Evolutionary conservation across 306 rosid genomes (phyloP).

Genomic region (Cicer chorassanicum): DNA sequence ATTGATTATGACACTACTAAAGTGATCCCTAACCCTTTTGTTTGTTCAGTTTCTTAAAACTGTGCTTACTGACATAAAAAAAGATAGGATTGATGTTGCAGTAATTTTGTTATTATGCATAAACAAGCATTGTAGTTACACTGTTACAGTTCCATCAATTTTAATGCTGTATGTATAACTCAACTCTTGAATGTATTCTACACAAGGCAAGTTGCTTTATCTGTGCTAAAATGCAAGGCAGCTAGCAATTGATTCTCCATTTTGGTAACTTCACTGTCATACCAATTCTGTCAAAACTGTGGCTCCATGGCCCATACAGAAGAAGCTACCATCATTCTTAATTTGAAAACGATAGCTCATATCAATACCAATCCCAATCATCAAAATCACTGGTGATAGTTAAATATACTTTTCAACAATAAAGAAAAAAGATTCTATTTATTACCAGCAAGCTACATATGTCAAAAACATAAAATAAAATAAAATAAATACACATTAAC

Average conservation of each 20-base stretch:
- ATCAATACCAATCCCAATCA: constrained; percentile 36
- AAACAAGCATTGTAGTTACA: constrained; percentile 38
- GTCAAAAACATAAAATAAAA: constrained; percentile 48
- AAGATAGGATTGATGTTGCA: constrained; percentile 39
- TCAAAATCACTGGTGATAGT: constrained; percentile 1
- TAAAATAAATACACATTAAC: constrained; percentile 50
- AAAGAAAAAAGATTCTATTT: constrained; percentile 40
- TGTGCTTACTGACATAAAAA: constrained; percentile 52
- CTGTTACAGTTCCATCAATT: constrained; percentile 42
- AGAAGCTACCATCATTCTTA: constrained; percentile 42
- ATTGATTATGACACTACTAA: constrained; percentile 43
- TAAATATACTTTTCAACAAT: background rate
- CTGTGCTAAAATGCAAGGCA: constrained; percentile 43
- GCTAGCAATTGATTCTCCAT: constrained; percentile 42
- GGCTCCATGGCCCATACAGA: constrained; percentile 38
- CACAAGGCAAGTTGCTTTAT: constrained; percentile 42
- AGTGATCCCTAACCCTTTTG: constrained; percentile 23
- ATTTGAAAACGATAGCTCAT: constrained; percentile 45
- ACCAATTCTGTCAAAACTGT: constrained; percentile 46
- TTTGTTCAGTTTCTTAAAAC: constrained; percentile 50
- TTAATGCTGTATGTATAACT: constrained; percentile 41
- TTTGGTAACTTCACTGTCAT: constrained; percentile 47
- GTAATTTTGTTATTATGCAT: constrained; percentile 30
- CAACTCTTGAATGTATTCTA: constrained; percentile 29
- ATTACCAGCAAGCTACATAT: constrained; percentile 49